These are phyloP conservation scores for Cyclocybe aegerita DNA, from an alignment of 768 basidiomycete species.

Conservation along the genomic window DNA sequence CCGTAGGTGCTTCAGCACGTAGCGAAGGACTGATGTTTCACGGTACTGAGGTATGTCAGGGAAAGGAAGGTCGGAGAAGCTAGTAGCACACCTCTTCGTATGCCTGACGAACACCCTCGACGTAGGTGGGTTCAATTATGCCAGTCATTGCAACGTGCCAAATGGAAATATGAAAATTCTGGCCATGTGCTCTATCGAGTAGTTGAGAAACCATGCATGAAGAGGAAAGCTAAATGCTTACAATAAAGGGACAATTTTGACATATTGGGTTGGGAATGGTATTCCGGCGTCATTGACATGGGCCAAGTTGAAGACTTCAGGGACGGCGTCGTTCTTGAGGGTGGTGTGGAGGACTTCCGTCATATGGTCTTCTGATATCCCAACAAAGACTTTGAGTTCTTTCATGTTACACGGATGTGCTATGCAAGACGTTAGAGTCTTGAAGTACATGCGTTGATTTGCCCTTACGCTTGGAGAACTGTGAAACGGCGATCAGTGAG, in stretches of 20 bases:
- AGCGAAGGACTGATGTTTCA: conserved; percentile 63
- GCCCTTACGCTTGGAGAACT: conserved; percentile 44
- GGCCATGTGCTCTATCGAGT: conserved; percentile 58
- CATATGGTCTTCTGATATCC: conserved; percentile 64
- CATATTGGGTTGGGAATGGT: conserved; percentile 60
- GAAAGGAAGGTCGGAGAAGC: background rate
- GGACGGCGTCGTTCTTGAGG: conserved; percentile 62
- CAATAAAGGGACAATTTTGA: conserved; percentile 79
- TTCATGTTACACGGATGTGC: conserved; percentile 87
- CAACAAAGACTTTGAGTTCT: conserved; percentile 74
- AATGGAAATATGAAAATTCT: conserved; percentile 76
- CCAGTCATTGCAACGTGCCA: conserved; percentile 73
- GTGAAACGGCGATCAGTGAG: conserved; percentile 9
- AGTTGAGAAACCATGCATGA: background rate
- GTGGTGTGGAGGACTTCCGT: conserved; percentile 61
- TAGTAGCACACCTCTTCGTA: conserved; percentile 63
- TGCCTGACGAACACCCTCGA: conserved; percentile 49
- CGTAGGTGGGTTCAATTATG: conserved; percentile 51
- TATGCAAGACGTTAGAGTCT: conserved; percentile 25
- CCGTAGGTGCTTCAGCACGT: conserved; percentile 75
- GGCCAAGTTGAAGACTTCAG: conserved; percentile 64
- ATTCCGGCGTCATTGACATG: conserved; percentile 57
- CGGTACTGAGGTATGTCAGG: conserved; percentile 46
- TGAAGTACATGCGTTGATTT: background rate
- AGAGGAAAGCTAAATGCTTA: conserved; percentile 32